Conservation (phyloP, 805 yeast species). For the Schizosaccharomyces octosporus region DNA sequence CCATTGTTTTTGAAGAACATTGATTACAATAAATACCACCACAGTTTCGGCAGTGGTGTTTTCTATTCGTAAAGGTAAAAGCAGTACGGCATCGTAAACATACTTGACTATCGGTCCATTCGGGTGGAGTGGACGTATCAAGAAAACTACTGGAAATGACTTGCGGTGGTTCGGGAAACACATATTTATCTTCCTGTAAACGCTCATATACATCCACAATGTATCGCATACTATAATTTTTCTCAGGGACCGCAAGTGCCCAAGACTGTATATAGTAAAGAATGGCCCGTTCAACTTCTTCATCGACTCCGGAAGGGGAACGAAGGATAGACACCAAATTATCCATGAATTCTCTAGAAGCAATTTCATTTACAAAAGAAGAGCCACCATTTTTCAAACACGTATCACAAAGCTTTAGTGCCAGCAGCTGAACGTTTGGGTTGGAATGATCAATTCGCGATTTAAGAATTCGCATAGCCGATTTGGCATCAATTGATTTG, state of each 20-base stretch:
- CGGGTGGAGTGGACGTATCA: conserved; percentile 85
- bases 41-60: conserved; percentile 91
- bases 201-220: conserved; percentile 36
- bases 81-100: conserved; percentile 79
- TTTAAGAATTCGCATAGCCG: conserved; percentile 65
- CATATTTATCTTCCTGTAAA: conserved; percentile 26
- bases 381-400: conserved; percentile 84
- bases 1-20: conserved; percentile 50
- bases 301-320: conserved; percentile 17
- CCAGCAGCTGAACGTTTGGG: conserved; percentile 56
- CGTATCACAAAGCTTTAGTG: conserved; percentile 45
- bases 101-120: conserved; percentile 86
- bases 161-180: conserved; percentile 11
- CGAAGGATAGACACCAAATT: conserved; percentile 28
- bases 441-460: conserved; percentile 44
- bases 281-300: conserved; percentile 33
- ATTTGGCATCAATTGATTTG: conserved; percentile 52
- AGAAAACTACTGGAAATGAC: conserved; percentile 22
- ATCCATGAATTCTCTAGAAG: conserved; percentile 69
- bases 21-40: conserved; percentile 81
- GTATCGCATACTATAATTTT: conserved; percentile 38
- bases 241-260: conserved; percentile 40
- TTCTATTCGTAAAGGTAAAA: conserved; percentile 62
- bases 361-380: conserved; percentile 55
- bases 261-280: conserved; percentile 50